phyloP scores from a whole-genome alignment of 148 eudicot genomes.

The Persicaria maculosa region DNA sequence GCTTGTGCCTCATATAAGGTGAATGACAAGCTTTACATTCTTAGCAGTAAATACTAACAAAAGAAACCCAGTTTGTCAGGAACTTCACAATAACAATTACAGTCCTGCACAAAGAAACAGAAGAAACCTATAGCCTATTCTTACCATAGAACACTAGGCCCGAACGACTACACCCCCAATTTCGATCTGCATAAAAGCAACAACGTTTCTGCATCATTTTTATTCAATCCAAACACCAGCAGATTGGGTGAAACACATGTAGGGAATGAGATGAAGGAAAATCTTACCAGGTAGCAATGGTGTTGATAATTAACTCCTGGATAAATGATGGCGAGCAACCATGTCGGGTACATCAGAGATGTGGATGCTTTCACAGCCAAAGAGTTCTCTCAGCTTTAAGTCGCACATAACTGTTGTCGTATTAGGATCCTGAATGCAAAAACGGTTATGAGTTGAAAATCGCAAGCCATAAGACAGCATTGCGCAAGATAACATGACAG shows the following conservation, averaged over 20 bases:
- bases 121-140: no score
- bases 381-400: constrained; percentile 38
- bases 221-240: neutral
- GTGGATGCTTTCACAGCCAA: constrained; percentile 38
- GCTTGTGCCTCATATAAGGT: no score
- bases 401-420: constrained; percentile 33
- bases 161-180: neutral
- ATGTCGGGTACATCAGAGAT: constrained; percentile 23
- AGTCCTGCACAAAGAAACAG: no score
- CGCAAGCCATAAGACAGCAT: neutral
- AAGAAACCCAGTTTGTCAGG: no score
- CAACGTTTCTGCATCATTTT: neutral
- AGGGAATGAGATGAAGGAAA: constrained; percentile 2
- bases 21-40: no score
- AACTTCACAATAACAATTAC: no score
- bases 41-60: no score
- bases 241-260: neutral
- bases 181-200: neutral
- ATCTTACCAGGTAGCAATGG: constrained; percentile 24
- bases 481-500: neutral
- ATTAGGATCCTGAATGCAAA: constrained; percentile 38
- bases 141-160: neutral
- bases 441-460: neutral
- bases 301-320: constrained; percentile 20
- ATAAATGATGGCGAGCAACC: constrained; percentile 33